Evolutionary conservation across 1,284 basidiomycete species (phyloP), one percentile per base, ranked within the genome.

Genomic region (Fomitopsis palustris): DNA sequence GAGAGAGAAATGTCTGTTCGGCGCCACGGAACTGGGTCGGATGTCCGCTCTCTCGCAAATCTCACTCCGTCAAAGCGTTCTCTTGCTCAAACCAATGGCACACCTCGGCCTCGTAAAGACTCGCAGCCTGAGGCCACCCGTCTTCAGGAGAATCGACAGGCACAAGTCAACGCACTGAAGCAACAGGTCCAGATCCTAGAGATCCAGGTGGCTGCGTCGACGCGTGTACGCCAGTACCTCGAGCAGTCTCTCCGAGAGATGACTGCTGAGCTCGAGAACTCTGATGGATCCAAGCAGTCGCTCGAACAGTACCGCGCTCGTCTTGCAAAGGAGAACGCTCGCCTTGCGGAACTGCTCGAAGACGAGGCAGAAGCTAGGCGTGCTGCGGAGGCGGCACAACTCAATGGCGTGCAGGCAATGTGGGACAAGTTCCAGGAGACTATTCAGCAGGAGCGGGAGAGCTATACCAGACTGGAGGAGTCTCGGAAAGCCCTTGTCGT

Each of bases 401-500:
- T 86, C n/a, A 82, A 82, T 62, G 84, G 85, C 38, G 78, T 87
- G 29, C 84, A 88, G 62, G 79, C 81, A 1, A 83, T 89, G 77
- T 89, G 86, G 86, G 75, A 77, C 51, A 86, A 86, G 64, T 88
- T 87, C 78, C 84, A 87, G 72, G 78, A 76, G 56, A 82, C 84
- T 0, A 85, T 88, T 38, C 62, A 76, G 1, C 78, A 82, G 49
- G 86, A 89, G 68, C 80, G 85, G 16, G 81, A 84, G 55, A 86
- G 80, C 61, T 87, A 87, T 64, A 66, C 77, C 42, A 80, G 85
- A 38, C 70, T 89, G 12, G 88, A 90, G 64, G 87, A 88, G 64
- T 88, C 87, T n/a, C 79, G 85, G 42, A 88, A 86, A 66, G 86
- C 88, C 54, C 68, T 91, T 66, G 88, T 87, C 39, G 80, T 85